Evolutionary conservation across 148 eudicot genomes (phyloP), one percentile per base, ranked within the genome.

Genomic region (Cornus suecica): DNA sequence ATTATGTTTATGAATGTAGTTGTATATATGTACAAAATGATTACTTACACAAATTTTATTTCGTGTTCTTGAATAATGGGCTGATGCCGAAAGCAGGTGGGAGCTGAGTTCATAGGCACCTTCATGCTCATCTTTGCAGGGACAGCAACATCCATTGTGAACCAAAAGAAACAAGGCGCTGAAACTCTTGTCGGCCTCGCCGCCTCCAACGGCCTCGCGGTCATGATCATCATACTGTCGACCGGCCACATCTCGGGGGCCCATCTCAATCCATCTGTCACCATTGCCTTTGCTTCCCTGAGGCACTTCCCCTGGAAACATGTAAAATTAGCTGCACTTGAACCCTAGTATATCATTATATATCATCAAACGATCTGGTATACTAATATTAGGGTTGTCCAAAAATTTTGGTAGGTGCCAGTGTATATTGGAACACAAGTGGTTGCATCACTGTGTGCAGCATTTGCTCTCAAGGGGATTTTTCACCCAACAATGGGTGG

Each of bases 231-330:
- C 69, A 95, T 95, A 60, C 88, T 95, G 68, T 82, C 99, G 3
- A 91, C 93, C 0, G 99, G 97, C 14, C 99, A 95, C 80, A 95
- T 95, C 72, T 95, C 99, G 2, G 99, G 99, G 7, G 97, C 99
- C 66, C 97, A 92, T 78, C 91, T 95, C 79, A 95, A 95, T 71
- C 99, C 99, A 11, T 77, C 94, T 7, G 23, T 95, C 84, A 95
- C 99, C 70, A 82, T 95, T 67, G 93, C 97, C 68, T 95, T 95
- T 74, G 99, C 99, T 52, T 86, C 94, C 72, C 97, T 95, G 80
- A 87, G 83, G 75, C 99, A 95, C 83, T 95, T 95, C 80, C 99
- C 99, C 29, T 95, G 97, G 99, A 85, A 86, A 54, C 91, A 95
- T 74, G 97, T 94, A 91, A 84, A 71, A 22, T 52, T 52, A 58